Evolutionary conservation across 169 alveolate genomes (phyloP), one percentile per base, ranked within the genome.

Genomic region (Eimeria necatrix): DNA sequence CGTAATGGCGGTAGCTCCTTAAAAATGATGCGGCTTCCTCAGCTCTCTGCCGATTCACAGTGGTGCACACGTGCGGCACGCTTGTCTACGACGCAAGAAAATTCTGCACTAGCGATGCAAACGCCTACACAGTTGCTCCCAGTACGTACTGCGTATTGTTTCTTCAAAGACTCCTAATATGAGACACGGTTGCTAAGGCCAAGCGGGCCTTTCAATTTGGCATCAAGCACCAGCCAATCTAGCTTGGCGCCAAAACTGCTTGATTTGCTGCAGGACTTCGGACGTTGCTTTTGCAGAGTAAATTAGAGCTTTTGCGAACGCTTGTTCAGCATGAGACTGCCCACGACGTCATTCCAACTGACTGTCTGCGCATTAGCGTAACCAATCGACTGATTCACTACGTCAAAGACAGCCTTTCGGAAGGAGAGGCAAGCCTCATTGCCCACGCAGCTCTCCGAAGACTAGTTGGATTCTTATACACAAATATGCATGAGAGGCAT

Each of bases 101-200:
- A 59, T 84, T 84, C n/a, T 84, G 92, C 59, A 32, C 68, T 18
- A 84, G 92, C 80, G 92, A 84, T 14, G 92, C 92, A 12, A 84
- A 84, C 68, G 92, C 92, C 41, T 84, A 84, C 52, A 84, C 80
- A 1, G 80, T 84, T n/a, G 73, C 92, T 60, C 59, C 92, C 26
- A 56, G 91, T 84, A 60, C 16, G 78, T 22, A 41, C 49, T 10
- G 32, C 59, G 26, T 16, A 18, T 24, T n/a, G 61, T 32, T 3
- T 51, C 71, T 18, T 52, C 9, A 51, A 48, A 16, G n/a, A 22
- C 88, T 2, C 53, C 7, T 80, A 7, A 6, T 32, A 0, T n/a
- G 24, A 32, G 51, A 22, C 12, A 56, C 2, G 68, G 2, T 56
- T 16, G n/a, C 60, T 0, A 12, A 46, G 41, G 59, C 56, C 2